Evolutionary conservation across 2,329 filamentous ascomycete genomes (phyloP), one percentile per base, ranked within the genome.

Genomic region (Diaporthe sp.): DNA sequence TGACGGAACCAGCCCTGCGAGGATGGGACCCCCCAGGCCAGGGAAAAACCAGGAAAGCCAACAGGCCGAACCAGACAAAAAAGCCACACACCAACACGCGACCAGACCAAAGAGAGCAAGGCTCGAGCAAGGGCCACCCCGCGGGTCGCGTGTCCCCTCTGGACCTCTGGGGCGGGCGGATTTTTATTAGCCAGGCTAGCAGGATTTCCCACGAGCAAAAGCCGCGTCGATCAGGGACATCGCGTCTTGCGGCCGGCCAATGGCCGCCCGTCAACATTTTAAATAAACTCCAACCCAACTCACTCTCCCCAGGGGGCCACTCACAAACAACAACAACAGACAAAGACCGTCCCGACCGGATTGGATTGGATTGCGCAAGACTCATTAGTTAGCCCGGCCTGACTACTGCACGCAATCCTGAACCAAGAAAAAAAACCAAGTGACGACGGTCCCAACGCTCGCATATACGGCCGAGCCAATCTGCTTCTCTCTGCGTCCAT

Each of bases 181-280:
- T 47, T 33, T 66, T 66, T 47, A 22, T 33, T 19, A 42, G 38
- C 38, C 6, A 40, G 0, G 3, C 40, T 47, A 66, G 60, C 60
- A 47, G 40, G 40, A 66, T 47, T 33, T 74, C 50, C 38, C 33
- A 35, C n/a, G n/a, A n/a, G n/a, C n/a, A 19, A 35, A 55, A 72
- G 73, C 73, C 73, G 69, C 69, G 70, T 55, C 61, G 28, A 61
- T 52, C 61, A 68, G 69, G 70, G 73, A 25, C 52, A 50, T 42
- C 69, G 73, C 70, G 70, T 69, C 55, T 50, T 42, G 22, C 33
- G 30, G 47, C 64, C 47, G 47, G 47, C 64, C 64, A 68, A 68
- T 68, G 8, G 64, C 12, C 64, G 28, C 8, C 45, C 9, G 30
- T 25, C 25, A 30, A 22, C 47, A 52, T 67, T 67, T 38, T 4